phyloP scores from a whole-genome alignment of 2,329 filamentous ascomycete species.

The Aureobasidium sp. region DNA sequence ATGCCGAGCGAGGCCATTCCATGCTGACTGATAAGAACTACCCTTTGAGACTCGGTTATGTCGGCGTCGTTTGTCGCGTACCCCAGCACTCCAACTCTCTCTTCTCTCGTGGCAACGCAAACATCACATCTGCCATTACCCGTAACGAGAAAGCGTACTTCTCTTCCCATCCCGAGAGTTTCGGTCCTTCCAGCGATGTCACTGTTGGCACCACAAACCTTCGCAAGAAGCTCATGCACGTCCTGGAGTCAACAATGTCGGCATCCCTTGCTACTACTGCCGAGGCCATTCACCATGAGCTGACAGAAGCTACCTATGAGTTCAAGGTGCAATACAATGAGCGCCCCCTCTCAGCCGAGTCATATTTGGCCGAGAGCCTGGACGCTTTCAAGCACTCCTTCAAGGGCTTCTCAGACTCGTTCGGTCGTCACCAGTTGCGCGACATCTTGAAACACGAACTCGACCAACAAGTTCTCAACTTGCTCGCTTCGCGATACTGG shows the following conservation, averaged over 20 bases:
- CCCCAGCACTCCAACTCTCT: constrained; percentile 59
- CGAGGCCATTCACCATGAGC: constrained; percentile 86
- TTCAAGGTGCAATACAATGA: constrained; percentile 99
- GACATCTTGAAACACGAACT: constrained; percentile 85
- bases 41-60: constrained; percentile 87
- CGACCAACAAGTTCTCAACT: constrained; percentile 88
- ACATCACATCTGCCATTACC: constrained; percentile 71
- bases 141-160: constrained; percentile 89
- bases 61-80: constrained; percentile 84
- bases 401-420: constrained; percentile 83
- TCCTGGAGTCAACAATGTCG: constrained; percentile 95
- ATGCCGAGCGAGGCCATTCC: constrained; percentile 66
- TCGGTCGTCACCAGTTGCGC: constrained; percentile 82
- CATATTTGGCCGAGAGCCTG: constrained; percentile 89
- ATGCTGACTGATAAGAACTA: constrained; percentile 89
- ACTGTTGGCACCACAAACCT: constrained; percentile 78
- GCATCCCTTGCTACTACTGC: constrained; percentile 81
- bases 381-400: constrained; percentile 98
- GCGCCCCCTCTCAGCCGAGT: constrained; percentile 86
- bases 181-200: constrained; percentile 65
- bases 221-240: constrained; percentile 93
- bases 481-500: constrained; percentile 92
- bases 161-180: constrained; percentile 71
- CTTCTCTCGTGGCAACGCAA: constrained; percentile 75
- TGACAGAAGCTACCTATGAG: constrained; percentile 95